Conservation (phyloP, 2,329 filamentous ascomycete genomes). For the Epichloe coenophiala region DNA sequence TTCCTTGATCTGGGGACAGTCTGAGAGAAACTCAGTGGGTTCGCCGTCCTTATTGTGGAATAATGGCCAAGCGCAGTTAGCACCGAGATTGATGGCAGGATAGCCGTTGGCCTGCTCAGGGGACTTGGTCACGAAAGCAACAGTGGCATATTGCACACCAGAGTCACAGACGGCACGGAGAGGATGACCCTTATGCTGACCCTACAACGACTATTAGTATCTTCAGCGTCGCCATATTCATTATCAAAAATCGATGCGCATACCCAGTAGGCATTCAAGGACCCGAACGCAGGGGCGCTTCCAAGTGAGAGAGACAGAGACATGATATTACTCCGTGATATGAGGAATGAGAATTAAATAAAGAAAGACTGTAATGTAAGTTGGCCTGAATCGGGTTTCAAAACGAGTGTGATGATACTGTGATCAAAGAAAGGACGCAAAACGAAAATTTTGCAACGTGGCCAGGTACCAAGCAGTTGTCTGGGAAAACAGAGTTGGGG, state of each 20-base stretch:
- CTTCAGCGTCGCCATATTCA: neutral
- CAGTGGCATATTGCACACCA: constrained; percentile 23
- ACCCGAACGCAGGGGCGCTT: constrained; percentile 3
- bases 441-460: constrained; percentile 21
- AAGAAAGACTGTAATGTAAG: constrained; percentile 14
- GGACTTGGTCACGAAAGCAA: constrained; percentile 24
- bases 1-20: constrained; percentile 22
- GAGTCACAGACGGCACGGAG: constrained; percentile 23
- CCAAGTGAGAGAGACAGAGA: constrained; percentile 8
- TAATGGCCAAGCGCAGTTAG: constrained; percentile 16
- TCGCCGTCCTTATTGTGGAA: constrained; percentile 5
- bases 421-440: constrained; percentile 28
- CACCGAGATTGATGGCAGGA: constrained; percentile 27
- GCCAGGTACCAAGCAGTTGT: constrained; percentile 18
- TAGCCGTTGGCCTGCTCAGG: constrained; percentile 23
- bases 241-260: neutral
- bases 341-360: neutral
- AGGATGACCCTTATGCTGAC: constrained; percentile 20
- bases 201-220: constrained; percentile 13
- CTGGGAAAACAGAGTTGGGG: constrained; percentile 2
- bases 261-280: constrained; percentile 1
- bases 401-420: constrained; percentile 18
- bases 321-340: constrained; percentile 8
- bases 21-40: constrained; percentile 18
- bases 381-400: constrained; percentile 17